Conservation (phyloP, 2,329 filamentous ascomycete genomes). For the Dactylonectria estremocensis region DNA sequence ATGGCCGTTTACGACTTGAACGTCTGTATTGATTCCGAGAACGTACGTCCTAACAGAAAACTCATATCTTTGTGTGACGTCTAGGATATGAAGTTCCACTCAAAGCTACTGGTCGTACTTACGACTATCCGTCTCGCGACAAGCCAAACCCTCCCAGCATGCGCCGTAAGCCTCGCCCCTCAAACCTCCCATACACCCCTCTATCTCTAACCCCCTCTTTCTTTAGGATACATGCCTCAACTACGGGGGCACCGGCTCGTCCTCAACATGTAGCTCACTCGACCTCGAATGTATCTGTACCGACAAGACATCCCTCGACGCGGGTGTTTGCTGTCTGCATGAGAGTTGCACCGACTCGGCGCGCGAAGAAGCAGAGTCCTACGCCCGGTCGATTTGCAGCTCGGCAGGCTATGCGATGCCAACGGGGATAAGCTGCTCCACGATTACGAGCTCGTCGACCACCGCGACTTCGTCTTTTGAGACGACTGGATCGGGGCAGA, state of each 20-base stretch:
- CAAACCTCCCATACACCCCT: no score
- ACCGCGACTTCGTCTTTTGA: not conserved
- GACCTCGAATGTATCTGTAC: slow-evolving; percentile 25
- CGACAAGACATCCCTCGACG: slow-evolving; percentile 3
- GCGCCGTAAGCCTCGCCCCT: slow-evolving; percentile 22
- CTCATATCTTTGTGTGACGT: not conserved
- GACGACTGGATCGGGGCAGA: not conserved
- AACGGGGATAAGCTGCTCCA: not conserved
- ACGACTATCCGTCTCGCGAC: not conserved
- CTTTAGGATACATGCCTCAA: not conserved
- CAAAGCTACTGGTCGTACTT: slow-evolving; percentile 4
- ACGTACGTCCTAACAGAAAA: not conserved
- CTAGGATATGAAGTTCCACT: slow-evolving; percentile 12
- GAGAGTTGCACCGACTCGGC: slow-evolving; percentile 23
- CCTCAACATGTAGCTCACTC: slow-evolving; percentile 12
- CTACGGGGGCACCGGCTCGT: not conserved
- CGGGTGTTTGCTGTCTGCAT: slow-evolving; percentile 23
- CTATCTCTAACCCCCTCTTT: not conserved
- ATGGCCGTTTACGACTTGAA: not conserved
- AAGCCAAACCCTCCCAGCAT: slow-evolving; percentile 8
- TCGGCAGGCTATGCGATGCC: slow-evolving; percentile 5
- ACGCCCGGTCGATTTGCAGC: not conserved
- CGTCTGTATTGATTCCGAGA: not conserved
- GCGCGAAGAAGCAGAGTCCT: slow-evolving; percentile 8
- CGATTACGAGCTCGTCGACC: not conserved